phyloP scores from a whole-genome alignment of 2,329 filamentous ascomycete species.

The Aspergillus fijiensis region DNA sequence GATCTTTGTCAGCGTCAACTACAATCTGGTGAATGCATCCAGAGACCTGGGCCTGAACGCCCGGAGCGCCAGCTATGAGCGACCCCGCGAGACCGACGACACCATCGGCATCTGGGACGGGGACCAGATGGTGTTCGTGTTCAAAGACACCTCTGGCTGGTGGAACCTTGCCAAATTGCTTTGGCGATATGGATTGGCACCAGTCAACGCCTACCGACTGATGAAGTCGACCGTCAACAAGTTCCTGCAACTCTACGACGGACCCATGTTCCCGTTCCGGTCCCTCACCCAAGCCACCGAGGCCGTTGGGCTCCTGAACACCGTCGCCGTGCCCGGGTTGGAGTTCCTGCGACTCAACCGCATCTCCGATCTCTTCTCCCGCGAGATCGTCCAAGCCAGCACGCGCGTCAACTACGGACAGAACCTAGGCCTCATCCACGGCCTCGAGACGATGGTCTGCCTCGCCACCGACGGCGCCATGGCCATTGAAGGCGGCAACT shows the following conservation, averaged over 20 bases:
- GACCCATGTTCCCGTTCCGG: slow-evolving; percentile 78
- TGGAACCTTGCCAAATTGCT: slow-evolving; percentile 77
- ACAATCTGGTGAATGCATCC: slow-evolving; percentile 74
- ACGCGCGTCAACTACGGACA: slow-evolving; percentile 95
- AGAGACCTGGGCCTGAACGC: slow-evolving; percentile 67
- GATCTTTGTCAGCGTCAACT: slow-evolving; percentile 84
- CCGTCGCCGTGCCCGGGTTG: slow-evolving; percentile 70
- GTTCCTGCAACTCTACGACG: slow-evolving; percentile 78
- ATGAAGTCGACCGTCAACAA: slow-evolving; percentile 69
- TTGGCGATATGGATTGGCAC: slow-evolving; percentile 81
- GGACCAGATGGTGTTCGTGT: slow-evolving; percentile 66
- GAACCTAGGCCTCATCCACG: slow-evolving; percentile 82
- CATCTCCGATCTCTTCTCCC: slow-evolving; percentile 66
- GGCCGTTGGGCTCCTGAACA: slow-evolving; percentile 64
- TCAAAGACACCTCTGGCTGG: slow-evolving; percentile 65
- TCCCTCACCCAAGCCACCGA: slow-evolving; percentile 69
- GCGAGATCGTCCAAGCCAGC: slow-evolving; percentile 83
- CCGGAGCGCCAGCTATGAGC: slow-evolving; percentile 49
- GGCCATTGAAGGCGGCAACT: slow-evolving; percentile 80
- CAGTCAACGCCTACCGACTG: slow-evolving; percentile 69
- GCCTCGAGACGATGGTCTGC: slow-evolving; percentile 85
- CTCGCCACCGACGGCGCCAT: slow-evolving; percentile 86
- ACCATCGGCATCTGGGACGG: slow-evolving; percentile 84
- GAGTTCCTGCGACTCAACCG: slow-evolving; percentile 68
- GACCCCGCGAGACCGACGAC: slow-evolving; percentile 46